A percentile compares a stretch with the other conserved stretches of the same genome.
These are phyloP conservation scores for Jamesozyma piceae DNA, from an alignment of 805 yeast genomes.

Conservation along the genomic window DNA sequence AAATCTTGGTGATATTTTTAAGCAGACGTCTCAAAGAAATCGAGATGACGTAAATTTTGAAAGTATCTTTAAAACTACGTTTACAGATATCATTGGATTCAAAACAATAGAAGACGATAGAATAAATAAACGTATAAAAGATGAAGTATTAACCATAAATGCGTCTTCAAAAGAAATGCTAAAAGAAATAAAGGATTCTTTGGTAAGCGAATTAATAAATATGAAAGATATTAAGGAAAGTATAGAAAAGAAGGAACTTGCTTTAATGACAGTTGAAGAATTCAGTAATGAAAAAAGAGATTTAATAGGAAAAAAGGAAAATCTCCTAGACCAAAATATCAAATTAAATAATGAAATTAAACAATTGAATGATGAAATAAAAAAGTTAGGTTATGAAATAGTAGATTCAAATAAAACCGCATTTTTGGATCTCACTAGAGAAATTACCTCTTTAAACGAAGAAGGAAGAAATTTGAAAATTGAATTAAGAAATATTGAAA, in stretches of 20 bases:
- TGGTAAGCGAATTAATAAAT: not conserved
- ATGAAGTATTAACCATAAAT: not conserved
- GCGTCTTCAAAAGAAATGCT: not conserved
- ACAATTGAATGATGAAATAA: not conserved
- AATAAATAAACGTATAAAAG: not conserved
- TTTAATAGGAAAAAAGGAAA: not conserved
- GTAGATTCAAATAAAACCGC: not conserved
- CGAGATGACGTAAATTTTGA: not conserved
- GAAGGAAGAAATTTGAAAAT: not conserved
- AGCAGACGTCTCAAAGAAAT: not conserved
- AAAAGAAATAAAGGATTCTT: not conserved
- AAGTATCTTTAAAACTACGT: not conserved
- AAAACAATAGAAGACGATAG: not conserved
- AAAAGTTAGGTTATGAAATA: not conserved
- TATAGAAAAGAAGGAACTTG: no score
- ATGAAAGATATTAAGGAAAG: not conserved
- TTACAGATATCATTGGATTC: not conserved
- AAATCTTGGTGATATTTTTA: not conserved
- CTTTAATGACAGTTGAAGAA: not conserved
- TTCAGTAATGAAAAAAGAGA: not conserved
- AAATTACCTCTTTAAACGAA: not conserved
- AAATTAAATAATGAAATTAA: not conserved
- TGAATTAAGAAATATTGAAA: not conserved
- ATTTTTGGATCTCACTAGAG: not conserved
- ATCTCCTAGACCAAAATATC: not conserved